Percentiles rank a stretch among this genome's conserved stretches.
phyloP scores from a whole-genome alignment of 129 eudicot genomes.

The Cynara cardunculus region DNA sequence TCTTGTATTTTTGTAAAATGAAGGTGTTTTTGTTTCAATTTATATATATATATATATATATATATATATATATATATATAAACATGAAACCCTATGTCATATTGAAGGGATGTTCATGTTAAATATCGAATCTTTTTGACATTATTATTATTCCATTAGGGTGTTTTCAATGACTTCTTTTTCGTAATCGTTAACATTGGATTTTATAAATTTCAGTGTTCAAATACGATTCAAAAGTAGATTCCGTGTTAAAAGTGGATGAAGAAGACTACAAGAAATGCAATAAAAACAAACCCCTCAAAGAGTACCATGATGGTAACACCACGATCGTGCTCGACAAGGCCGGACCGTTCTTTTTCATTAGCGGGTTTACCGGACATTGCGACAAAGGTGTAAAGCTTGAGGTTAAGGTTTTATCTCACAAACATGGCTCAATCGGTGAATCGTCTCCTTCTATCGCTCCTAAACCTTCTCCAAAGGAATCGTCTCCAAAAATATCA shows the following conservation, averaged over 20 bases:
- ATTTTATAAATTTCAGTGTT: constrained; percentile 23
- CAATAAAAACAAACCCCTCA: constrained; percentile 34
- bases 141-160: not conserved
- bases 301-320: constrained; percentile 35
- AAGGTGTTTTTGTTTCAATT: too few relatives aligned
- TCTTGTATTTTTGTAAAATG: too few relatives aligned
- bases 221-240: constrained; percentile 36
- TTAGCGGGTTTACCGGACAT: constrained; percentile 58
- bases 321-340: constrained; percentile 29
- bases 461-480: constrained; percentile 18
- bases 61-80: too few relatives aligned
- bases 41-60: too few relatives aligned
- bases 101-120: too few relatives aligned
- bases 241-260: constrained; percentile 56
- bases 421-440: constrained; percentile 16
- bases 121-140: too few relatives aligned
- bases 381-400: constrained; percentile 69
- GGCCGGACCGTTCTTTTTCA: constrained; percentile 61
- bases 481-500: not conserved
- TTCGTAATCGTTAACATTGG: not conserved
- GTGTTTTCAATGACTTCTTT: too few relatives aligned
- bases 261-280: constrained; percentile 49
- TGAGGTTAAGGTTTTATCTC: constrained; percentile 41
- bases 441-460: not conserved
- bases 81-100: too few relatives aligned